Percentiles rank a stretch among this genome's conserved stretches.
These are phyloP conservation scores for Santalum album DNA, from an alignment of 164 flowering plant species.

Conservation along the genomic window DNA sequence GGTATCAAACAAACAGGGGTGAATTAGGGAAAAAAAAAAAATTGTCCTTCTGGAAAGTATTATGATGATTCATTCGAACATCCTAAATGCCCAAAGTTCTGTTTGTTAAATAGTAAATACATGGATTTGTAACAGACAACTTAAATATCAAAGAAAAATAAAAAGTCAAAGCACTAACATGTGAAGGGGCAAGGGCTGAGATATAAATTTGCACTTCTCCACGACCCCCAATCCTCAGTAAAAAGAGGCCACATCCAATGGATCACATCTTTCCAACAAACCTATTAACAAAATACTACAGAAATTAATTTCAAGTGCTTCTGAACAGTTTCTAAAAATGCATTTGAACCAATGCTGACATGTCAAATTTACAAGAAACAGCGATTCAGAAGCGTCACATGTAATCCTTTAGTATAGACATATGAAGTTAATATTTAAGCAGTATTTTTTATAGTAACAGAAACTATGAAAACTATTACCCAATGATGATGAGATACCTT, in stretches of 20 bases:
- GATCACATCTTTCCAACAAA: constrained; percentile 78
- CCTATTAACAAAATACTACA: constrained; percentile 24
- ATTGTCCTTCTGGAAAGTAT: not conserved
- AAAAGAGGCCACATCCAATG: constrained; percentile 99
- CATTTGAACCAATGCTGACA: no score
- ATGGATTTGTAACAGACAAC: no score
- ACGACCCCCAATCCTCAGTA: constrained; percentile 76
- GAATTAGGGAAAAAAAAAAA: no score
- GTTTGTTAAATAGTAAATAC: no score
- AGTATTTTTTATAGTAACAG: not conserved
- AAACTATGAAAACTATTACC: not conserved
- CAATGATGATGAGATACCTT: constrained; percentile 29
- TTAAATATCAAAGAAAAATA: no score
- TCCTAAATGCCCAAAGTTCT: not conserved
- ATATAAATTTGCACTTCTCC: constrained; percentile 59
- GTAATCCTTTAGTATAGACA: no score
- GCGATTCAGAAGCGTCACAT: no score
- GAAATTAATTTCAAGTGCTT: not conserved
- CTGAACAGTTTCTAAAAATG: no score
- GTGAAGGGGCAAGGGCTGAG: constrained; percentile 73
- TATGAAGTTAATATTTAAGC: no score
- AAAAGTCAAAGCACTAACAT: constrained; percentile 27
- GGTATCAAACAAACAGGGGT: no score
- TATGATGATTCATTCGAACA: not conserved
- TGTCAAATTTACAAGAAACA: no score